phyloP scores from a whole-genome alignment of 306 rosid genomes.

The Pyrus bretschneideri region DNA sequence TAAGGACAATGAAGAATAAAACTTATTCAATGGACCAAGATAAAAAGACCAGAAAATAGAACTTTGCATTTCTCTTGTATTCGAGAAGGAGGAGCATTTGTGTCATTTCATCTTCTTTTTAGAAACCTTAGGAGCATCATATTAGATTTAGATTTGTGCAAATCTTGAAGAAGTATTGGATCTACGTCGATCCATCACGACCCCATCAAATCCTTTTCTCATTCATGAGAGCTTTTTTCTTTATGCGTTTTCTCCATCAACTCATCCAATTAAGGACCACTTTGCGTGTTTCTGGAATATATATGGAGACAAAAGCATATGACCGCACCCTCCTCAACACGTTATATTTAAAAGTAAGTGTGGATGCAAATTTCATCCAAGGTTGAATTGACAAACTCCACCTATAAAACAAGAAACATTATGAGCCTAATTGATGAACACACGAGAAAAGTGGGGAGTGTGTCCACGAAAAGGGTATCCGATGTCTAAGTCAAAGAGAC shows the following conservation, averaged over 20 bases:
- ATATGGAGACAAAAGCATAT: background rate
- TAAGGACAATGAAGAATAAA: too few species aligned
- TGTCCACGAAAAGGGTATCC: too few species aligned
- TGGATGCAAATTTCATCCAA: too few species aligned
- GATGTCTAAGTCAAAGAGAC: too few species aligned
- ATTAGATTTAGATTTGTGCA: background rate
- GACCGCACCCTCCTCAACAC: background rate
- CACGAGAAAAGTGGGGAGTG: too few species aligned
- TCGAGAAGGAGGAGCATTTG: background rate
- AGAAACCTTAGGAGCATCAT: background rate
- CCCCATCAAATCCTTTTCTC: slow-evolving; percentile 2
- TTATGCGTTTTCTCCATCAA: background rate
- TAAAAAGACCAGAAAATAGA: background rate
- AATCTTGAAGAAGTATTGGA: background rate
- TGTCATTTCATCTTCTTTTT: background rate
- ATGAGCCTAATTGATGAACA: too few species aligned
- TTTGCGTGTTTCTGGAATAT: background rate
- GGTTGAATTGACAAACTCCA: too few species aligned
- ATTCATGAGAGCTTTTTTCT: background rate
- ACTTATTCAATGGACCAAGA: background rate
- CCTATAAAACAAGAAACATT: too few species aligned
- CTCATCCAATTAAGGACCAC: background rate
- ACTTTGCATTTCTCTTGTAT: background rate
- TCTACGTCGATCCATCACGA: background rate
- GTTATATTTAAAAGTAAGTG: too few species aligned